These are phyloP conservation scores for Sporothrix sp. DNA, from an alignment of 2,329 filamentous ascomycete genomes.

Conservation along the genomic window DNA sequence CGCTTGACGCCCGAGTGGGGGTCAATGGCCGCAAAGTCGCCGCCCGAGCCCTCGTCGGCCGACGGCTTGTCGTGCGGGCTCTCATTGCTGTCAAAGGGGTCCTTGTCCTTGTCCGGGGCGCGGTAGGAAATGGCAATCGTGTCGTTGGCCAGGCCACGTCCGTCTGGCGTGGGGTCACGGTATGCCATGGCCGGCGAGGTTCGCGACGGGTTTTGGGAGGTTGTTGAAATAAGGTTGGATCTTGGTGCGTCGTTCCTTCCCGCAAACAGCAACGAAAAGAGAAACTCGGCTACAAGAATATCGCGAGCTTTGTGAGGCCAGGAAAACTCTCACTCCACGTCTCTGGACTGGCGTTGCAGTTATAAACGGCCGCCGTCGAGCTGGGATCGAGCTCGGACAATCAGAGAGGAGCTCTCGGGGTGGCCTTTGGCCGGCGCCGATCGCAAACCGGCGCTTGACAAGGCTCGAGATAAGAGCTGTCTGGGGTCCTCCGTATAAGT, in stretches of 20 bases:
- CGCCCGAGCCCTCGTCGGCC: constrained; percentile 27
- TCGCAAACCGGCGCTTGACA: not conserved
- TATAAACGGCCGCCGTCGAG: too few species aligned
- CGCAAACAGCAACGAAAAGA: not conserved
- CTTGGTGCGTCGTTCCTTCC: too few species aligned
- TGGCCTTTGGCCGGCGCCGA: not conserved
- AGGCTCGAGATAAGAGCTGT: not conserved
- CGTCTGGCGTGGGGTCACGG: not conserved
- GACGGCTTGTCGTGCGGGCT: constrained; percentile 13
- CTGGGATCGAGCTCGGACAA: too few species aligned
- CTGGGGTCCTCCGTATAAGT: not conserved
- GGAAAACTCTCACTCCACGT: not conserved
- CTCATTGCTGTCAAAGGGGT: not conserved
- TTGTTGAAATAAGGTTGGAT: too few species aligned
- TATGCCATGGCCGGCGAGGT: not conserved
- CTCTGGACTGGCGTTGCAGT: not conserved
- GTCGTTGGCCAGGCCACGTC: not conserved
- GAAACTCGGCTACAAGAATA: not conserved
- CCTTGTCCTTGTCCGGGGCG: constrained; percentile 4
- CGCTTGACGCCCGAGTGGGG: constrained; percentile 57
- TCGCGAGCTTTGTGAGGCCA: not conserved
- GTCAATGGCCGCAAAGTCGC: constrained; percentile 41
- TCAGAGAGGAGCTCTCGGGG: too few species aligned
- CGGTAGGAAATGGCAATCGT: constrained; percentile 9
- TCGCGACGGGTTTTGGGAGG: too few species aligned